phyloP scores from a whole-genome alignment of 495 filamentous ascomycete genomes.

The Glutinoglossum americanum region DNA sequence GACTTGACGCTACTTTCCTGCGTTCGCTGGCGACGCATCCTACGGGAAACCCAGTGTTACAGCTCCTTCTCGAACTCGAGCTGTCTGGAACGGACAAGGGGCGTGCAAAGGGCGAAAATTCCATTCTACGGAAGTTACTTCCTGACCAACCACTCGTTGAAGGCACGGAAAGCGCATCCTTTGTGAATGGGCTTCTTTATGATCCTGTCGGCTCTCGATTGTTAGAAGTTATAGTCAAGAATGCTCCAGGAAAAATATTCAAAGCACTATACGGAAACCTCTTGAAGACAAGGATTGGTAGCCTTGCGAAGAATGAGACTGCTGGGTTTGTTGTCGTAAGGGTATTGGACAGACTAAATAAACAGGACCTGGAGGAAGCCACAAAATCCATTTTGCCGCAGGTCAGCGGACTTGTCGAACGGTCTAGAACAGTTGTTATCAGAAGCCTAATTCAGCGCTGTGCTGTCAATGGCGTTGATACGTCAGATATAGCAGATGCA shows the following conservation, averaged over 20 bases:
- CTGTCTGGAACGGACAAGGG: conserved; percentile 45
- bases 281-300: conserved; percentile 53
- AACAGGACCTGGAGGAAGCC: conserved; percentile 56
- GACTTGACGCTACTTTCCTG: conserved; percentile 49
- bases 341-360: conserved; percentile 60
- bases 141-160: conserved; percentile 40
- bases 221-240: conserved; percentile 59
- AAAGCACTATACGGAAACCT: conserved; percentile 57
- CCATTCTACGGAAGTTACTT: conserved; percentile 37
- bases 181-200: conserved; percentile 72
- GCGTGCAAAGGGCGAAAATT: conserved; percentile 31
- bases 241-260: conserved; percentile 71
- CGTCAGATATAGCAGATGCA: conserved; percentile 29
- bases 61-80: conserved; percentile 70
- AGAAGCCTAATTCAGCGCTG: conserved; percentile 69
- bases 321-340: conserved; percentile 65
- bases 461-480: conserved; percentile 39
- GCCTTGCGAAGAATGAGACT: conserved; percentile 67
- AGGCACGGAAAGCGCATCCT: conserved; percentile 36
- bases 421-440: conserved; percentile 53
- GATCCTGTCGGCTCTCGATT: conserved; percentile 75
- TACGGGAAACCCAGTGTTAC: conserved; percentile 72
- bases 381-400: conserved; percentile 45
- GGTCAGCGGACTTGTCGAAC: conserved; percentile 44
- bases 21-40: conserved; percentile 67